Base-by-base conservation (phyloP, 2,329 filamentous ascomycete species). In the Colletotrichum echinochloae region DNA sequence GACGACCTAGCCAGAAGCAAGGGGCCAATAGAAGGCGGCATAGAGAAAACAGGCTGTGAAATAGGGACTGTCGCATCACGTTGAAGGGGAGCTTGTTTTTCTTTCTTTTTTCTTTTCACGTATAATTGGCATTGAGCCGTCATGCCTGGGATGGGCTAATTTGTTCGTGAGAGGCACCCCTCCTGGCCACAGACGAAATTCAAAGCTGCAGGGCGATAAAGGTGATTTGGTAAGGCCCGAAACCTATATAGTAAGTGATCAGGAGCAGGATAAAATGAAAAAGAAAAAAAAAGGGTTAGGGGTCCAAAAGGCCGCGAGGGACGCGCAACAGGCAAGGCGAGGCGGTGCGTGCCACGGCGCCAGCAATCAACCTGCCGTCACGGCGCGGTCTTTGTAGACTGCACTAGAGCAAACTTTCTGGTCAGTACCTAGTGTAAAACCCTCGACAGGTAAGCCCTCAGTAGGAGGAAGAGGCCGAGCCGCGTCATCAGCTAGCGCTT, bases 371-470 rank as follows among this genome's bases (percentile, higher is more conserved):
- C 16, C 41, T 0, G 18, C 20, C 48, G 20, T 52, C 35, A 18
- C 48, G 33, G 33, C 33, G 30, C 55, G 23, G 16, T 28, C 2
- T 41, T 41, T 3, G 39, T 18, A 18, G 14, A 6, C 16, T 14
- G 12, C 3, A n/a, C 62, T 49, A 56, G 54, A 61, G 63, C 55
- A 70, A 56, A 65, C 37, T 51, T 48, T 16, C 20, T 54, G 55
- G 23, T 30, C 30, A 23, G 28, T 33, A 41, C 44, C 5, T 48
- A 49, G 39, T 41, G 41, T 72, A 87, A 89, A 82, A 90, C 91
- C 80, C 84, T 94, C 77, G 91, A 94, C 80, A 89, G 89, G 92
- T 94, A 81, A 73, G 88, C 83, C 16, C 59, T 12, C 26, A 39
- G 14, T 26, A 52, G 46, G 23, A 20, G 5, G 9, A 23, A 23